phyloP scores from a whole-genome alignment of 2,329 filamentous ascomycete genomes.

The Massarina eburnea region DNA sequence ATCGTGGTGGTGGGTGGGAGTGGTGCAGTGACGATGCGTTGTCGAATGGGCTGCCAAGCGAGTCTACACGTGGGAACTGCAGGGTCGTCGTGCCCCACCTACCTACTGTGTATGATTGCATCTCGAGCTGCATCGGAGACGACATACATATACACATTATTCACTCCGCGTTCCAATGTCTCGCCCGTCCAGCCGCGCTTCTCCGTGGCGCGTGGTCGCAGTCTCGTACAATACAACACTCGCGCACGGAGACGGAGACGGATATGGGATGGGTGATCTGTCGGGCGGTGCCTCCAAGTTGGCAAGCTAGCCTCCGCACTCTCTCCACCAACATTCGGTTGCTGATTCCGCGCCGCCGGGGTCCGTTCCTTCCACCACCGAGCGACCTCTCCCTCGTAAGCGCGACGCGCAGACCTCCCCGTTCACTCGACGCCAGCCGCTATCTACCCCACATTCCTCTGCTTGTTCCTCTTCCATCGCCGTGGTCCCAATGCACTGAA shows the following conservation, averaged over 20 bases:
- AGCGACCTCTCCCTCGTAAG: background rate
- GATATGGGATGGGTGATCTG: too few species aligned
- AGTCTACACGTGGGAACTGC: background rate
- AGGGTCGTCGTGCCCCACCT: background rate
- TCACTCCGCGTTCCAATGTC: background rate
- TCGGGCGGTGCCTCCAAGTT: too few species aligned
- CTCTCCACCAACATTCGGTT: background rate
- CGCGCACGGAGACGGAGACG: too few species aligned
- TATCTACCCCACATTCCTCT: background rate
- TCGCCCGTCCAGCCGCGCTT: too few species aligned
- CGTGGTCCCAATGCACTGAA: constrained; percentile 6
- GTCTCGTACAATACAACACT: too few species aligned
- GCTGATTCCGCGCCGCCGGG: background rate
- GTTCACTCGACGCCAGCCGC: background rate
- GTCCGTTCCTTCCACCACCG: background rate
- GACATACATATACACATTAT: too few species aligned
- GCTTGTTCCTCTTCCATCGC: constrained; percentile 3
- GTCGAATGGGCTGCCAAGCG: background rate
- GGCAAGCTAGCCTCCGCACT: constrained; percentile 4
- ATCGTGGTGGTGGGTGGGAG: background rate
- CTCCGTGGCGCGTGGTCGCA: too few species aligned
- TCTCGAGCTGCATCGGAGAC: background rate
- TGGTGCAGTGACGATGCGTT: background rate
- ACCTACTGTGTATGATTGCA: background rate
- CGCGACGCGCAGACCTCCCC: background rate